Evolutionary conservation across 305 asterid species (phyloP).

Genomic region (Coffea humblotiana): DNA sequence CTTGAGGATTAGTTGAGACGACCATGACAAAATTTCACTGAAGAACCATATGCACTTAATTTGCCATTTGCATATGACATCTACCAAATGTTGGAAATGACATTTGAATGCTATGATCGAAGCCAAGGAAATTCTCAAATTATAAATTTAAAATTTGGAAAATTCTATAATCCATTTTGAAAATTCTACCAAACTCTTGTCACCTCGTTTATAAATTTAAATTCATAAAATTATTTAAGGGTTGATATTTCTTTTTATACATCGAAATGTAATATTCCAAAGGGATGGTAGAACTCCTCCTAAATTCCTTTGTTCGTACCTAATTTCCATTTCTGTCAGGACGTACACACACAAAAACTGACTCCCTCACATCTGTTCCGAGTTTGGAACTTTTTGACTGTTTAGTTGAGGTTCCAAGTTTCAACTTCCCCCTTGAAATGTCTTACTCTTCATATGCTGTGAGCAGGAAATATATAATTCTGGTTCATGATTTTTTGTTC

Average conservation of each 20-base stretch:
- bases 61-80: not conserved
- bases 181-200: no score
- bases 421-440: not conserved
- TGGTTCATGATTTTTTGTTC: not conserved
- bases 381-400: not conserved
- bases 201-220: no score
- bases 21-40: not conserved
- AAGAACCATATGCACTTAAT: not conserved
- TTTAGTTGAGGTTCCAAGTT: not conserved
- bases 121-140: not conserved
- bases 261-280: no score
- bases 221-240: no score
- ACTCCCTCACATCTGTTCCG: not conserved
- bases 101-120: not conserved
- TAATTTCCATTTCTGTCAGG: not conserved
- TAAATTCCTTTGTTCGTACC: not conserved
- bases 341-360: not conserved
- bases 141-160: no score
- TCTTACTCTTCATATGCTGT: not conserved
- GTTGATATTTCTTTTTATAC: no score
- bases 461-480: not conserved
- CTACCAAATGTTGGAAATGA: not conserved
- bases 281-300: no score
- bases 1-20: not conserved
- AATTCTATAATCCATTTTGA: no score